Conservation (phyloP, 352 stramenopile species). For the Thraustochytrium sp. region DNA sequence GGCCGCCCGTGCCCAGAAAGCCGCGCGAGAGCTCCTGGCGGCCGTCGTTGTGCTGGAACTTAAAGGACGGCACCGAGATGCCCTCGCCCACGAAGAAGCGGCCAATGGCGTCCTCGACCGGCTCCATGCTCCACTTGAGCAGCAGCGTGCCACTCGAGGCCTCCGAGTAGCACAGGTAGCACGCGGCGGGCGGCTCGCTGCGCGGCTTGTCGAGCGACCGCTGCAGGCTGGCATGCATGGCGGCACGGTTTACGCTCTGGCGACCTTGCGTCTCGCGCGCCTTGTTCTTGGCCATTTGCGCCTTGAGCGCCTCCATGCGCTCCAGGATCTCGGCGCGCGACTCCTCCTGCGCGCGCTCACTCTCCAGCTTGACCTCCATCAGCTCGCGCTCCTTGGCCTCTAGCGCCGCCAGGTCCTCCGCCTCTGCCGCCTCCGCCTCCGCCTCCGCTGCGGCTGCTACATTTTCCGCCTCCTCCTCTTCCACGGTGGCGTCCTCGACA, state of each 20-base stretch:
- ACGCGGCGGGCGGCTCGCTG: background rate
- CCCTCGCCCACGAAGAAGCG: background rate
- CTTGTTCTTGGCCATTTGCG: background rate
- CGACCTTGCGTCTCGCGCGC: background rate
- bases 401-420: background rate
- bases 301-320: background rate
- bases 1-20: background rate
- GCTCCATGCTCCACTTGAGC: conserved; percentile 5
- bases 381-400: conserved; percentile 1
- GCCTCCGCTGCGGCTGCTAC: too few relatives aligned
- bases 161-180: background rate
- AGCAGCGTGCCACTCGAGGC: background rate
- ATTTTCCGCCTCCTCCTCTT: background rate
- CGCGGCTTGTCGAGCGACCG: background rate
- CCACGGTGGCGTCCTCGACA: background rate
- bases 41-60: conserved; percentile 20
- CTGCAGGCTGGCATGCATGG: conserved; percentile 11
- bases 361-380: background rate
- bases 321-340: background rate
- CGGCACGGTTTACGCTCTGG: background rate
- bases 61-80: background rate
- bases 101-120: background rate
- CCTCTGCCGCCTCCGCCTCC: background rate
- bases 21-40: conserved; percentile 2
- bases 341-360: background rate